A percentile compares a stretch with the other conserved stretches of the same genome.
Evolutionary conservation across 176 grass and related monocot species (phyloP).

Genomic region (Canna indica): DNA sequence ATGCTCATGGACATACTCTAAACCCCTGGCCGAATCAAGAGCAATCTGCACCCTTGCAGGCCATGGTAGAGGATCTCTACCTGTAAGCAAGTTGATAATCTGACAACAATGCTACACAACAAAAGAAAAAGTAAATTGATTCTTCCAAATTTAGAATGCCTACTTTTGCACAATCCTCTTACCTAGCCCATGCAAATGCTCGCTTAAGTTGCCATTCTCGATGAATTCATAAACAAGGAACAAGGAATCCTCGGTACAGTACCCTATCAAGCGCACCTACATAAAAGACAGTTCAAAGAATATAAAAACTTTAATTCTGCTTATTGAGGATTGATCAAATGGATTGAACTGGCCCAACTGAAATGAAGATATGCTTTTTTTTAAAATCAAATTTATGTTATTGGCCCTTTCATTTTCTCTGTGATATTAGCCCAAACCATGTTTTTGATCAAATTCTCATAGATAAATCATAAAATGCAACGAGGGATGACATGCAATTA

Average conservation of each 20-base stretch:
- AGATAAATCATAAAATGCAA: too few relatives aligned
- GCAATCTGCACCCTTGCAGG: conserved; percentile 75
- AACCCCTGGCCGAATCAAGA: conserved; percentile 87
- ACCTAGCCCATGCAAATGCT: conserved; percentile 24
- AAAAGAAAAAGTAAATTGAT: background rate
- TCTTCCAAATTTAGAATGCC: conserved; percentile 7
- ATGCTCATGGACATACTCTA: conserved; percentile 98
- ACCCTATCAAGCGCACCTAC: conserved; percentile 26
- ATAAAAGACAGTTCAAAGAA: background rate
- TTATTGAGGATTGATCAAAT: too few relatives aligned
- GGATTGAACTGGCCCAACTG: too few relatives aligned
- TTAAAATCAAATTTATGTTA: too few relatives aligned
- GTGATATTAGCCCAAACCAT: too few relatives aligned
- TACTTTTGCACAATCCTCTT: background rate
- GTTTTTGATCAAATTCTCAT: too few relatives aligned
- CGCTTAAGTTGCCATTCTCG: conserved; percentile 27
- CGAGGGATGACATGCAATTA: too few relatives aligned
- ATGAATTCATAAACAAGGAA: conserved; percentile 32
- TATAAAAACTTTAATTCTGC: background rate
- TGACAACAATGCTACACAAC: background rate
- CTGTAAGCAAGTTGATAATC: conserved; percentile 30
- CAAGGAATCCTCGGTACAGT: conserved; percentile 18
- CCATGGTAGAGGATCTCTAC: conserved; percentile 63
- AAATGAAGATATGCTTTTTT: too few relatives aligned
- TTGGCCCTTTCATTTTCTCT: too few relatives aligned